Evolutionary conservation across 2,329 filamentous ascomycete genomes (phyloP), one percentile per base, ranked within the genome.

Genomic region (Cercospora canescens): DNA sequence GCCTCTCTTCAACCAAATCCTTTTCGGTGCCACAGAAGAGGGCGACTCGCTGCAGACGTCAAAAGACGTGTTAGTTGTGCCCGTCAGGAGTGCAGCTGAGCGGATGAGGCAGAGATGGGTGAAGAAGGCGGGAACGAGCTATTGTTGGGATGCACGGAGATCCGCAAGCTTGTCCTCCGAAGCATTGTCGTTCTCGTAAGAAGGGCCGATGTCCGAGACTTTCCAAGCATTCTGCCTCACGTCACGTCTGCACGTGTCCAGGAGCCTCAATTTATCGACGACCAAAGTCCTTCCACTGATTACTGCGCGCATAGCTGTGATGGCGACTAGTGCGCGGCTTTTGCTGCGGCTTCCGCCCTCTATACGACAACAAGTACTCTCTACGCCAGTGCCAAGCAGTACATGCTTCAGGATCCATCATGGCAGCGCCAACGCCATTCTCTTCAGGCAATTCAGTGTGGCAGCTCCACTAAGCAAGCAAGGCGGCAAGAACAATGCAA

Each of bases 341-440:
- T 56, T 74, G 16, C 63, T 74, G 32, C 67, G 70, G 28, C 67
- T 74, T 16, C 70, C 72, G 39, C 56, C 66, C 3, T 66, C 69
- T 37, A 59, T 73, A 8, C 50, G 71, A 54, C 63, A 68, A 30
- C 70, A 73, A 50, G 34, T 67, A 18, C 56, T 74, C 28, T n/a
- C 21, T 16, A n/a, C 50, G 18, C 60, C 52, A 26, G 18, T 28
- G 35, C n/a, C 35, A n/a, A 34, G 26, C 24, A 21, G 48, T n/a
- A 55, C 32, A 30, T 56, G 60, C n/a, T 18, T 34, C n/a, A 55
- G 28, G 4, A 28, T 35, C 30, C 32, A 48, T 11, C 30, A 54
- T n/a, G 35, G 60, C 48, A 28, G 54, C 24, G 12, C 12, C 34
- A 62, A 30, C 24, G 50, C 45, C 28, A 12, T 34, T 16, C 4